Evolutionary conservation across 2,329 filamentous ascomycete species (phyloP).

Genomic region (Dryadomyces quercivorus): DNA sequence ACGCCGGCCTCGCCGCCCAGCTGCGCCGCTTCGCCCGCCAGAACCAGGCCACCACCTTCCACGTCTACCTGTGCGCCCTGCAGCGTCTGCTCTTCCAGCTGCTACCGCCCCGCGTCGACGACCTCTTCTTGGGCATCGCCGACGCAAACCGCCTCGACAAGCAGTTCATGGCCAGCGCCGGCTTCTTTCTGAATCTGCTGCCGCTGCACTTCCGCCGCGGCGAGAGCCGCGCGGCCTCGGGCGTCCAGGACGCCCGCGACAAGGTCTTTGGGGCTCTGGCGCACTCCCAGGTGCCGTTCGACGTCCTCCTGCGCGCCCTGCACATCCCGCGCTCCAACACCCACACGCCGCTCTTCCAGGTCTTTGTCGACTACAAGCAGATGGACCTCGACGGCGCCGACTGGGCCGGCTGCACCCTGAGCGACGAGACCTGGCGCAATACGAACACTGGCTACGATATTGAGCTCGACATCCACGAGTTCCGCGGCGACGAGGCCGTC

Average conservation of each 20-base stretch:
- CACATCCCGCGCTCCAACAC: conserved; percentile 23
- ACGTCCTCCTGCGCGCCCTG: conserved; percentile 32
- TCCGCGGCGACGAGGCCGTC: conserved; percentile 9
- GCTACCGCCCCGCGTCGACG: conserved; percentile 15
- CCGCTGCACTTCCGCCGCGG: conserved; percentile 23
- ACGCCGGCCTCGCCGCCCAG: not conserved
- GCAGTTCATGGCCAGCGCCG: conserved; percentile 17
- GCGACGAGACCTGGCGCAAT: conserved; percentile 9
- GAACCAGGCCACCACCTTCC: conserved; percentile 17
- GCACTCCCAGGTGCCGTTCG: conserved; percentile 34
- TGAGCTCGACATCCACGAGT: conserved; percentile 25
- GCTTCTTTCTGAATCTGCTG: conserved; percentile 26
- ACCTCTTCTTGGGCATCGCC: conserved; percentile 27
- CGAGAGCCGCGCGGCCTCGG: conserved; percentile 13
- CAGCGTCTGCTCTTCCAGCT: conserved; percentile 18
- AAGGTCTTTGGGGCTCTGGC: conserved; percentile 23
- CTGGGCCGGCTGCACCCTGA: conserved; percentile 12
- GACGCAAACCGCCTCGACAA: conserved; percentile 22
- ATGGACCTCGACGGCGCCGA: not conserved
- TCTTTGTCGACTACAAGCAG: conserved; percentile 20
- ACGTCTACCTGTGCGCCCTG: conserved; percentile 22
- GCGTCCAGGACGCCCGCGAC: conserved; percentile 14
- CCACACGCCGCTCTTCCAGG: conserved; percentile 36
- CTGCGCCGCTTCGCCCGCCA: not conserved
- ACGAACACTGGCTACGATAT: conserved; percentile 19